These are phyloP conservation scores for Selenicereus undatus DNA, from an alignment of 148 eudicot genomes.

Conservation along the genomic window DNA sequence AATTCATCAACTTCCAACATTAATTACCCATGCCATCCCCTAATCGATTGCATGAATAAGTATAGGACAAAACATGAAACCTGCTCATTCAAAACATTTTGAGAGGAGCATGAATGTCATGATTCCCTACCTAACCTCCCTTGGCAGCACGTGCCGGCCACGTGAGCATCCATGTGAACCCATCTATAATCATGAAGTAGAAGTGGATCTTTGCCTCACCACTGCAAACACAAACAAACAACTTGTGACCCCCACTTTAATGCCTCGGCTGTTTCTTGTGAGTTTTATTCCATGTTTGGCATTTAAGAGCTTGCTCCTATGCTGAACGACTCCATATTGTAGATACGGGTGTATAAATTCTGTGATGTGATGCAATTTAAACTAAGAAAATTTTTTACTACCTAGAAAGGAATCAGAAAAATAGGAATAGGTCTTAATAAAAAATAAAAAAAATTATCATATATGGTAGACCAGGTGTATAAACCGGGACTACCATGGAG, in stretches of 20 bases:
- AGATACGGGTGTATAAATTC: no score
- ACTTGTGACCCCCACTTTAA: slow-evolving; percentile 16
- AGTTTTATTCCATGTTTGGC: background rate
- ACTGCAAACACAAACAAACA: background rate
- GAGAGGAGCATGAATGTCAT: background rate
- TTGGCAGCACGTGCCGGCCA: slow-evolving; percentile 8
- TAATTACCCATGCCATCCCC: slow-evolving; percentile 10
- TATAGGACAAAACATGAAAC: slow-evolving; percentile 27
- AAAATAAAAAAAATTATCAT: no score
- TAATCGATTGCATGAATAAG: slow-evolving; percentile 34
- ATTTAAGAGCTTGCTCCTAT: background rate
- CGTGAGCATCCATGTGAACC: slow-evolving; percentile 19
- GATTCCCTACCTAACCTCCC: background rate
- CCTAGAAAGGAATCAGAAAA: no score
- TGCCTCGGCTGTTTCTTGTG: slow-evolving; percentile 13
- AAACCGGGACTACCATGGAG: no score
- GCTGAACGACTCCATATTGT: no score
- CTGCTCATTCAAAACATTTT: slow-evolving; percentile 15
- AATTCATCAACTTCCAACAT: slow-evolving; percentile 23
- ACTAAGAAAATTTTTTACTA: no score
- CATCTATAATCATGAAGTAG: slow-evolving; percentile 7
- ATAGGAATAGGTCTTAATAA: no score
- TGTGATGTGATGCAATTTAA: no score
- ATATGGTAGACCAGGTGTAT: no score
- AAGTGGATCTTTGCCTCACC: slow-evolving; percentile 1